Base-by-base conservation (phyloP, 1,284 basidiomycete genomes). In the Ganoderma lingzhi region DNA sequence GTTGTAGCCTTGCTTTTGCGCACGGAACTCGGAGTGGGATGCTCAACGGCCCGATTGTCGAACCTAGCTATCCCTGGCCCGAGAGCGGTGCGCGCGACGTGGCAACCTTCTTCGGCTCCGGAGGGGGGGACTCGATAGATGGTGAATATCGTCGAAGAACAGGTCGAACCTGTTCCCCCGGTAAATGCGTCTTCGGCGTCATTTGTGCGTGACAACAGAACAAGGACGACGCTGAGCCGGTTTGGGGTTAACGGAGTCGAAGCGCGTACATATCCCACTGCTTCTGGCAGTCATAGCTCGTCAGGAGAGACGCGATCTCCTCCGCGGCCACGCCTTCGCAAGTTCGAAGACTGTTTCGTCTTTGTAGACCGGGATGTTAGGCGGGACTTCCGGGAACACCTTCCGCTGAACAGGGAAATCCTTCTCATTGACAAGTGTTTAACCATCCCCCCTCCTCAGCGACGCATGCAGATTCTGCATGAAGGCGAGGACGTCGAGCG, bases 251-350 rank as follows among this genome's bases (percentile, higher is more conserved):
- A 87, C 89, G 15, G 88, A 90, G 70, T 93, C 94, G 75, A 95
- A 90, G 45, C 91, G 86, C 70, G 95, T n/a, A n/a, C n/a, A n/a
- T 91, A 76, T 98, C 96, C 96, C 96, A 98, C 59, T 87, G 84
- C 78, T 88, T 91, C 66, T 94, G 87, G 72, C 89, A 93, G 66
- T 90, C 88, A 30, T 90, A 88, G 67, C 93, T 90, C 6, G 88
- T 86, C 28, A 96, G 84, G 15, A 94, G 85, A 0, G 90, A 86
- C 0, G 90, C 91, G 17, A 98, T 84, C 77, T 99, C 97, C 76
- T 98, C 97, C 0, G 97, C 97, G 0, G 96, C 94, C 10, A 98
- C 88, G 1, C 97, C 97, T n/a, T n/a, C n/a, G n/a, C n/a, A n/a
- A n/a, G n/a, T 78, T 99, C 94, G 61, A 99, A 93, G 70, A 99